Evolutionary conservation across 73 alveolate species (phyloP).

Genomic region (Paramecium tetraurelia): DNA sequence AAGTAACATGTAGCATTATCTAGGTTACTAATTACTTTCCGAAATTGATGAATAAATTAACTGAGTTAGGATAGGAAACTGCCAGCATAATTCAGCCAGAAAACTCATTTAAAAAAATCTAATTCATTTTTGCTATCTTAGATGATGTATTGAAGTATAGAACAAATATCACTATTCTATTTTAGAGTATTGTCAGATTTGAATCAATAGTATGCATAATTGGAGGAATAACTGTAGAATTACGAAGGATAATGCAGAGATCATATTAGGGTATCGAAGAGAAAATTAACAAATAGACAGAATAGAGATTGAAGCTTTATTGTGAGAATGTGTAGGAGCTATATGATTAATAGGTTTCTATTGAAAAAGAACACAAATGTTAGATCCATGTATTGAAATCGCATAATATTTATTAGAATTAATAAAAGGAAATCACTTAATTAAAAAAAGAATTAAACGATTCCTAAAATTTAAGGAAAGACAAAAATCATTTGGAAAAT

Average conservation of each 20-base stretch:
- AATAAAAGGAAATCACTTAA: background rate
- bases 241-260: background rate
- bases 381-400: background rate
- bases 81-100: background rate
- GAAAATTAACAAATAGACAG: background rate
- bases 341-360: background rate
- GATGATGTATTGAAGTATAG: background rate
- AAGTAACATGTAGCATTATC: background rate
- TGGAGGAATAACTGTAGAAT: background rate
- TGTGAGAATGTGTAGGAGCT: background rate
- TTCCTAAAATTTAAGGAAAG: background rate
- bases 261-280: background rate
- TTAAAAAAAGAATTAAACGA: background rate
- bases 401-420: background rate
- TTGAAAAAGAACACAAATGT: background rate
- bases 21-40: background rate
- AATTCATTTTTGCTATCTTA: background rate
- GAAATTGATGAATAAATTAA: background rate
- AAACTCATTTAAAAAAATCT: background rate
- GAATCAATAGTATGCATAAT: background rate
- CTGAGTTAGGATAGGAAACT: background rate
- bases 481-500: background rate
- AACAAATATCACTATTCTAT: background rate
- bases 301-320: background rate
- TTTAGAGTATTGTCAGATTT: background rate